Evolutionary conservation across 495 filamentous ascomycete species (phyloP), one percentile per base, ranked within the genome.

Genomic region (Aspergillus incahuasiensis): DNA sequence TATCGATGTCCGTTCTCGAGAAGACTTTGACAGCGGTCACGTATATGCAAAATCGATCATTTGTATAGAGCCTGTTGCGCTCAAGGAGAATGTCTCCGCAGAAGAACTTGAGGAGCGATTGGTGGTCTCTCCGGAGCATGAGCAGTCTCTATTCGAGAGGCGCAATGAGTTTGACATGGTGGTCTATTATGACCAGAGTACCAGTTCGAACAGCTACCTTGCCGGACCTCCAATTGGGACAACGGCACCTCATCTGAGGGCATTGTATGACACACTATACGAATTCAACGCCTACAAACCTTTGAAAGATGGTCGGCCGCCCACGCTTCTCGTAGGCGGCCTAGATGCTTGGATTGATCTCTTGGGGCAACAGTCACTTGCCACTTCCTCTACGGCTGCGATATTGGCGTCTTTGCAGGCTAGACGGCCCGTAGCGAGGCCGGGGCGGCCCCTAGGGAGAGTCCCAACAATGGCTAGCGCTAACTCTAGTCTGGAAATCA

Each of bases 11-110:
- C 84, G 95, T 21, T 74, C 78, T 57, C 87, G 94, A 32, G 85
- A 89, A 39, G 80, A 88, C 30, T 99, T 87, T 65, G 91, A 97
- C 59, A 74, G 81, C 35, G 94, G 94, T 1, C 95, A 99, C 62
- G 90, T 99, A 40, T 85, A 83, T 73, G 83, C 85, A 8, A 81
- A 82, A 48, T 87, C 81, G 8, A 86, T 92, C 30, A 88, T 97
- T 41, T 97, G 92, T 69, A 79, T 97, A 48, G 94, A 99, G 62
- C 90, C 92, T n/a, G 82, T 91, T 38, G 81, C 81, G 13, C 67
- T 89, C 54, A 81, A 86, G 48, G 77, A 82, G 38, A 86, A 90
- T 42, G 87, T 95, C 41, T 96, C 92, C 0, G 92, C 89, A 9
- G 87, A 91, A 47, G 82, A 97, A 50, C 79, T 99, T 15, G 83